A percentile compares a stretch with the other conserved stretches of the same genome.
Conservation (phyloP, 805 yeast species). For the Ascoidea tarda region DNA sequence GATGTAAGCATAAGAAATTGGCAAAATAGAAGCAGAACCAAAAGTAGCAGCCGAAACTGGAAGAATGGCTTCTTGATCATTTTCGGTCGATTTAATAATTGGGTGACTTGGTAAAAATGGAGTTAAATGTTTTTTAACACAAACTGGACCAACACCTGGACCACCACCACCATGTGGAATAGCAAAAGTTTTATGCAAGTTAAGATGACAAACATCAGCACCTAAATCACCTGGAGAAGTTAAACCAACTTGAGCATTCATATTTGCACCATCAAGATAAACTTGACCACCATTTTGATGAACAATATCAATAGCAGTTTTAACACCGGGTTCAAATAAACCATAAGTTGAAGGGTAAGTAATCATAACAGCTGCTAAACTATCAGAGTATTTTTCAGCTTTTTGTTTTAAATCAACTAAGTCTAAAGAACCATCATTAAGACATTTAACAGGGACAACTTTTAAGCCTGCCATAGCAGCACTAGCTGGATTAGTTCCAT, state of each 20-base stretch:
- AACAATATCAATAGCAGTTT: constrained; percentile 70
- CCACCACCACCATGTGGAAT: constrained; percentile 99
- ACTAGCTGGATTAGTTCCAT: constrained; percentile 97
- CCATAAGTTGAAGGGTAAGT: constrained; percentile 98
- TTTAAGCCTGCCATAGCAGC: constrained; percentile 95
- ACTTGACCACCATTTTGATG: constrained; percentile 90
- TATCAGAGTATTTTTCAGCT: constrained; percentile 52
- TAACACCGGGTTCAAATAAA: constrained; percentile 84
- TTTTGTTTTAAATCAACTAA: constrained; percentile 58
- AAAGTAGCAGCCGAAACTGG: constrained; percentile 90
- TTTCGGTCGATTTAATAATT: constrained; percentile 36
- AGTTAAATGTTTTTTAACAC: constrained; percentile 71
- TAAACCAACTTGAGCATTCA: constrained; percentile 97
- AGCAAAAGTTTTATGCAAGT: constrained; percentile 93
- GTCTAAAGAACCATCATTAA: constrained; percentile 76
- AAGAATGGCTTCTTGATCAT: constrained; percentile 31
- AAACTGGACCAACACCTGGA: constrained; percentile 97
- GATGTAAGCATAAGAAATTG: constrained; percentile 90
- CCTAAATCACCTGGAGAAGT: constrained; percentile 97
- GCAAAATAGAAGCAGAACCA: constrained; percentile 88
- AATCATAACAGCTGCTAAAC: constrained; percentile 86
- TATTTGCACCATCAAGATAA: constrained; percentile 96
- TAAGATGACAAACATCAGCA: constrained; percentile 96
- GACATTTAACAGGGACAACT: constrained; percentile 86
- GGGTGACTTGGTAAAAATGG: constrained; percentile 77